Conservation (phyloP, 257 asterid species). For the Osmanthus fragrans region DNA sequence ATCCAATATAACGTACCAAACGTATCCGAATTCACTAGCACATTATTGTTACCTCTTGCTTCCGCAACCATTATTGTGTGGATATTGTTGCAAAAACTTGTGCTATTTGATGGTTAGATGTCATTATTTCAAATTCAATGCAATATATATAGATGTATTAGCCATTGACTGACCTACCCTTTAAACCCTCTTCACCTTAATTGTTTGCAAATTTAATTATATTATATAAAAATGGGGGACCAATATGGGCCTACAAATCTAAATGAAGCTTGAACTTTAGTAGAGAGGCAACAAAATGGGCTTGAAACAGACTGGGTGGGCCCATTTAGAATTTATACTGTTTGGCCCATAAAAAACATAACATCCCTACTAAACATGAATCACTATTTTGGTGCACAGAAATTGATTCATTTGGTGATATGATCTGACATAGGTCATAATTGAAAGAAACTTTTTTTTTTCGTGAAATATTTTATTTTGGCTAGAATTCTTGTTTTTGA, state of each 20-base stretch:
- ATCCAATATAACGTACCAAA: neutral
- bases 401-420: too few species aligned
- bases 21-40: neutral
- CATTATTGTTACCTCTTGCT: neutral
- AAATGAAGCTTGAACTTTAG: neutral
- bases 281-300: constrained; percentile 3
- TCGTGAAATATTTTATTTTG: too few species aligned
- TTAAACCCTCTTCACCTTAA: neutral
- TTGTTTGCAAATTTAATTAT: too few species aligned
- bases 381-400: neutral
- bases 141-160: neutral
- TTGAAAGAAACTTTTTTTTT: too few species aligned
- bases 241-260: neutral
- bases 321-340: neutral
- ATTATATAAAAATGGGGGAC: neutral
- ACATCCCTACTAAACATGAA: neutral
- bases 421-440: too few species aligned
- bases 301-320: constrained; percentile 6
- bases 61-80: neutral
- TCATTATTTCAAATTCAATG: neutral
- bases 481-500: too few species aligned
- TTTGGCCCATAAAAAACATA: constrained; percentile 11
- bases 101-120: neutral
- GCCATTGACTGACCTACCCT: neutral
- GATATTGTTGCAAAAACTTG: neutral